Base-by-base conservation (phyloP, 352 stramenopile species). In the Globisporangium rhizosaccharum region DNA sequence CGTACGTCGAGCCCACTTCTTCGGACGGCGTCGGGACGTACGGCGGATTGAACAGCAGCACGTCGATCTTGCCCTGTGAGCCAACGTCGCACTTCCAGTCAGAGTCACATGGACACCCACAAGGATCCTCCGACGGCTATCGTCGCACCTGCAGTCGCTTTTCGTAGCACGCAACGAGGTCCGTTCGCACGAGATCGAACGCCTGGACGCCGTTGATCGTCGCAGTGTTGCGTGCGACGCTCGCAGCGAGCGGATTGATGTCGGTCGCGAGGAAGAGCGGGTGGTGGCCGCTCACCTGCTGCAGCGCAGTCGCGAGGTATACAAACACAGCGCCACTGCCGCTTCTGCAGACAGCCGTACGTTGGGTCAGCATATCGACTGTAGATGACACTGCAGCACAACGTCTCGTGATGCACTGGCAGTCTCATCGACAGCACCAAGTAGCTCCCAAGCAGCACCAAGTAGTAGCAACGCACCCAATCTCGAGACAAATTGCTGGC, bases 41-140 rank as follows among this genome's bases (percentile, higher is more conserved):
- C 12, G 97, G 97, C 20, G 97, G 97, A 78, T 99, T 99, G 71
- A 99, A 99, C 20, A 99, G 70, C 44, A 99, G 68, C 50, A 98
- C 81, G 64, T 99, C 96, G 11, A 99, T 77, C 51, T 68, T 61
- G 61, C 64, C 76, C 68, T 82, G 62, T 41, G 17, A 23, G 10
- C 8, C 48, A 36, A 3, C 12, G 28, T 36, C 46, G 3, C 15
- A 5, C n/a, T 7, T 36, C 30, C 8, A 9, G 30, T 36, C 30
- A 36, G 30, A 36, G 30, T 23, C 23, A 36, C 30, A 36, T 9
- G 30, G 3, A 36, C 30, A 36, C 23, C 23, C 23, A 23, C 23
- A 23, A 23, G 23, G 23, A 23, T 23, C 23, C 23, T 23, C 23
- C 23, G 23, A 23, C 23, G 23, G 23, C 23, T 23, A 23, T 23